These are phyloP conservation scores for Zelonia costaricensis DNA, from an alignment of 208 protist species.

Conservation along the genomic window DNA sequence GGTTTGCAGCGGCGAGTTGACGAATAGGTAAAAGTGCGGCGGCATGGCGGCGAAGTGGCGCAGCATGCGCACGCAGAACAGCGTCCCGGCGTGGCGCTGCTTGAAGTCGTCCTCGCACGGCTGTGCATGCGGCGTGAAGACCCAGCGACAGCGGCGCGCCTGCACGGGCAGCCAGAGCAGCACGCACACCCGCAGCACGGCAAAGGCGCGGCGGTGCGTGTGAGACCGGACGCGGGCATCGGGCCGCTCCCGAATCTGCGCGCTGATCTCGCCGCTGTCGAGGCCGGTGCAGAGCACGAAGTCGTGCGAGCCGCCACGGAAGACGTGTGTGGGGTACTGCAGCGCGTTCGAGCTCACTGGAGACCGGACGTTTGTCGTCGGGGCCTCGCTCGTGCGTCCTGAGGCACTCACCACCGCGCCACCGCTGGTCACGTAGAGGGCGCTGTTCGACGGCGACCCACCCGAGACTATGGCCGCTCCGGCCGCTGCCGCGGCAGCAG, in stretches of 20 bases:
- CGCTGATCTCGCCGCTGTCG: background rate
- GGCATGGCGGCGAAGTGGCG: slow-evolving; percentile 41
- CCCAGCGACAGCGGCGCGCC: slow-evolving; percentile 41
- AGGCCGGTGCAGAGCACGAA: too few species aligned
- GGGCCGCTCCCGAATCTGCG: background rate
- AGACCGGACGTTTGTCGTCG: background rate
- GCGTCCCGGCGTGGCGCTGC: slow-evolving; percentile 34
- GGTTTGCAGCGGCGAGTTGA: slow-evolving; percentile 67
- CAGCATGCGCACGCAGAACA: slow-evolving; percentile 58
- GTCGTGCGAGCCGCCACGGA: background rate
- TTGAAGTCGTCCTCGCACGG: slow-evolving; percentile 18
- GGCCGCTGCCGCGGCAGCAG: too few species aligned
- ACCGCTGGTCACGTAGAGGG: too few species aligned
- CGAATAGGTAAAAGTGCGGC: slow-evolving; percentile 53
- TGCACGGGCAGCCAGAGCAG: slow-evolving; percentile 49
- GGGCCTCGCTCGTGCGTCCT: background rate
- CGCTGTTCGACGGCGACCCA: too few species aligned
- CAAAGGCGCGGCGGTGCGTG: slow-evolving; percentile 48
- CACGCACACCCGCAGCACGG: slow-evolving; percentile 55
- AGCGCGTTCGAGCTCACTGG: background rate
- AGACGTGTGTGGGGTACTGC: background rate
- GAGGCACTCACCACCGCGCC: too few species aligned
- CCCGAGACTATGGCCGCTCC: too few species aligned
- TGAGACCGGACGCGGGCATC: slow-evolving; percentile 16
- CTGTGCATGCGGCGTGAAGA: slow-evolving; percentile 20